These are phyloP conservation scores for Cynara cardunculus DNA, from an alignment of 129 eudicot species.

Conservation along the genomic window DNA sequence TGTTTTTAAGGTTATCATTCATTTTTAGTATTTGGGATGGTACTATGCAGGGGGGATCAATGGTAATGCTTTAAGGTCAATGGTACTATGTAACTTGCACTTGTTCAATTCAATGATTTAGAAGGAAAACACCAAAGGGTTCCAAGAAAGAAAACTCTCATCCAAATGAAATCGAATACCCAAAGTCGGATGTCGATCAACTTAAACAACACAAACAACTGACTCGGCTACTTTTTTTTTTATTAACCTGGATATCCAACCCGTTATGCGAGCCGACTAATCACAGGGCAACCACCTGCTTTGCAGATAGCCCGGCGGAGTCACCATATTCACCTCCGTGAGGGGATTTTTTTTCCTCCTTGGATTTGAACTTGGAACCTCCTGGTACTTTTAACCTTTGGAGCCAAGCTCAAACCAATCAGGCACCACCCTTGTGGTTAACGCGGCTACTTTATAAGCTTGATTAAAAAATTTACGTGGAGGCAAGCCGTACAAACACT, in stretches of 20 bases:
- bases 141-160: neutral
- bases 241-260: too few species aligned
- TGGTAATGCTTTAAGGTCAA: neutral
- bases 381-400: too few species aligned
- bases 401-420: too few species aligned
- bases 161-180: neutral
- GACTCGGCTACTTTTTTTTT: neutral
- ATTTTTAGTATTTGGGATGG: neutral
- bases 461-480: neutral
- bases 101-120: neutral
- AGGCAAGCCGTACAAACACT: neutral
- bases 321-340: too few species aligned
- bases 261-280: too few species aligned
- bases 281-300: too few species aligned
- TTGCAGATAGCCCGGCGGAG: too few species aligned
- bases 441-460: neutral
- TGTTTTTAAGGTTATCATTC: neutral
- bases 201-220: neutral
- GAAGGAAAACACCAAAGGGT: neutral
- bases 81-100: slow-evolving; percentile 3
- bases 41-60: neutral
- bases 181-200: neutral
- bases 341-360: too few species aligned
- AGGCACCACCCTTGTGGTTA: too few species aligned
- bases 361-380: too few species aligned